Base-by-base conservation (phyloP, 2,329 filamentous ascomycete genomes). In the Ilyonectria sp. region DNA sequence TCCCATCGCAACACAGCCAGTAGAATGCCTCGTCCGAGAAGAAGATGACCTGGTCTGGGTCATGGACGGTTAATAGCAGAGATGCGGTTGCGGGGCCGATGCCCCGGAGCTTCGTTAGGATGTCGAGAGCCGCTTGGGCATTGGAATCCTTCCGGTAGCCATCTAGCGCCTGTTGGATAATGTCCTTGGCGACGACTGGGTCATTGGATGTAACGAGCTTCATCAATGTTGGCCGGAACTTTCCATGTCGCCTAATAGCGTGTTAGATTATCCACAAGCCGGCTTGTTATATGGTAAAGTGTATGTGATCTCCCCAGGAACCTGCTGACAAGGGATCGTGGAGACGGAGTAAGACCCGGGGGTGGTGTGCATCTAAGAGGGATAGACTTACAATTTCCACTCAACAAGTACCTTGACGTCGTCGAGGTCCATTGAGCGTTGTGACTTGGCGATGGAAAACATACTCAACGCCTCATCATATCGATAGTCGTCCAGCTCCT, bases 51-150 rank as follows among this genome's bases (percentile, higher is more conserved):
- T 81, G 80, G 0, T 83, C 79, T 0, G 91, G 86, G 67, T 90
- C 86, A 70, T 90, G 87, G 5, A 92, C 88, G 5, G 91, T 87
- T 3, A 96, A 85, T 1, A 95, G 81, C 35, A 96, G 86, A 1
- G 92, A 93, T 0, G 92, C 93, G 1, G 93, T 95, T 8, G 93
- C 93, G 1, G 93, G 93, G 0, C 93, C 93, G 68, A 97, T 89
- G 37, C 93, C 93, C 69, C 86, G 91, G n/a, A 96, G 82, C 62
- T 84, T 84, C 1, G 84, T 85, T 11, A 95, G 82, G 1, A 81
- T 79, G 3, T 84, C 83, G 7, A 93, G 76, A 4, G 89, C 85
- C 8, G 81, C 77, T 2, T 81, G 76, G 3, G 87, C 83, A 17
- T 80, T 78, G 2, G 80, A 61, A 6, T 78, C 69, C 35, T 81